A percentile compares a stretch with the other conserved stretches of the same genome.
These are phyloP conservation scores for Porphyra umbilicalis DNA, from an alignment of 31 red algal genomes.

Conservation along the genomic window DNA sequence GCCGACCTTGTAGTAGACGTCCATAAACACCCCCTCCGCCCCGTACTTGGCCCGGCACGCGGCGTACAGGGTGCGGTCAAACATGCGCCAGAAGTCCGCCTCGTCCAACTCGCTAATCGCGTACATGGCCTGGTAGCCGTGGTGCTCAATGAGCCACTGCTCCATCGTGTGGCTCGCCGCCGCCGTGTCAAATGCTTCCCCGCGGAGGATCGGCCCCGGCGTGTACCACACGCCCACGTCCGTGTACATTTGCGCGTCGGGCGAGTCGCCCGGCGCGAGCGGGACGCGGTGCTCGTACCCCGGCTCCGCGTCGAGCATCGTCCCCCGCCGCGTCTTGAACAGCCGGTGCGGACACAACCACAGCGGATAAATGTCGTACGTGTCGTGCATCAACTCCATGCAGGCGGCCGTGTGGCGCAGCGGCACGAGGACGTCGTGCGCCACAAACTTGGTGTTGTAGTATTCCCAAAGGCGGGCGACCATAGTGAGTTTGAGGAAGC, in stretches of 20 bases:
- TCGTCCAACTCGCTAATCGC: conserved; percentile 38
- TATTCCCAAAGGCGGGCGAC: conserved; percentile 38
- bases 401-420: conserved; percentile 34
- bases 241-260: conserved; percentile 49
- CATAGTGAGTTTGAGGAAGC: conserved; percentile 64
- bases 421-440: conserved; percentile 62
- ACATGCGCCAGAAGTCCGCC: conserved; percentile 56
- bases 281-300: conserved; percentile 22
- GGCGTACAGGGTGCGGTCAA: conserved; percentile 52
- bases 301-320: conserved; percentile 45
- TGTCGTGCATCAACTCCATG: conserved; percentile 58
- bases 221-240: conserved; percentile 63
- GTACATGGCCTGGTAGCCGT: conserved; percentile 60
- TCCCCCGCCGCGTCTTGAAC: conserved; percentile 45
- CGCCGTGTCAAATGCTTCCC: conserved; percentile 34
- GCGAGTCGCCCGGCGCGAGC: conserved; percentile 21
- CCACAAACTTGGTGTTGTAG: conserved; percentile 53
- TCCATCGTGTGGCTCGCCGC: conserved; percentile 49
- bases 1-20: conserved; percentile 65
- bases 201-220: conserved; percentile 36
- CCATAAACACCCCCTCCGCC: conserved; percentile 43
- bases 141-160: conserved; percentile 45
- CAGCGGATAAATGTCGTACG: conserved; percentile 56
- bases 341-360: conserved; percentile 57
- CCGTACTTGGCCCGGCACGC: conserved; percentile 49